Evolutionary conservation across 257 asterid genomes (phyloP).

Genomic region (Solanum tarijense): DNA sequence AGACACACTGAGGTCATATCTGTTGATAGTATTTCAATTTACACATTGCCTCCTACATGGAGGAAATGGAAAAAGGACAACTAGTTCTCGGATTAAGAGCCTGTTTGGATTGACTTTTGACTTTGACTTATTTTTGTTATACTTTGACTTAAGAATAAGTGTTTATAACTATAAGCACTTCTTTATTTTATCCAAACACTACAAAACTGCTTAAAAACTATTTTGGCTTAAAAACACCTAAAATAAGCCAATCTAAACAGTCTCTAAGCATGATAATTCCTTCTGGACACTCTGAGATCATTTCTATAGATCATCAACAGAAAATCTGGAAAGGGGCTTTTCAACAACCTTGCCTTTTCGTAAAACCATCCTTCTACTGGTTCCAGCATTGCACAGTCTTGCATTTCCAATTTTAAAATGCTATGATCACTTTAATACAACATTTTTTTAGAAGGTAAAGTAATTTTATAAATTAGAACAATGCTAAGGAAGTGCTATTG

Average conservation of each 20-base stretch:
- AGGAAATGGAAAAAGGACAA: not conserved
- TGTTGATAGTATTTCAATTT: not conserved
- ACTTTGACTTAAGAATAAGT: too few species aligned
- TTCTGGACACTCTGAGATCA: not conserved
- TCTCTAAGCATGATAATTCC: not conserved
- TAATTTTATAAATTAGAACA: not conserved
- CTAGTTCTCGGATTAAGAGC: not conserved
- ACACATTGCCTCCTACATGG: not conserved
- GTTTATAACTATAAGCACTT: too few species aligned
- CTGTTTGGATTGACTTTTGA: too few species aligned
- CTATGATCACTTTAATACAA: not conserved
- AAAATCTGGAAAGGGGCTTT: not conserved
- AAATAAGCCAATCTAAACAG: too few species aligned
- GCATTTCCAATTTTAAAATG: not conserved
- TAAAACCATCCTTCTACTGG: not conserved
- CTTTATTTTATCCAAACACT: too few species aligned
- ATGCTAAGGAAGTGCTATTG: not conserved
- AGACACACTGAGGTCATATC: not conserved
- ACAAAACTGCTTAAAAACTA: too few species aligned
- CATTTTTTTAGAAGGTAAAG: not conserved
- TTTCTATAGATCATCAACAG: not conserved
- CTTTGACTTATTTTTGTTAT: too few species aligned
- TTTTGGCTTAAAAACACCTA: too few species aligned
- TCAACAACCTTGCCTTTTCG: not conserved
- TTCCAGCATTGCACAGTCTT: not conserved